Evolutionary conservation across 768 basidiomycete species (phyloP), one percentile per base, ranked within the genome.

Genomic region (Thelephora ganbajun): DNA sequence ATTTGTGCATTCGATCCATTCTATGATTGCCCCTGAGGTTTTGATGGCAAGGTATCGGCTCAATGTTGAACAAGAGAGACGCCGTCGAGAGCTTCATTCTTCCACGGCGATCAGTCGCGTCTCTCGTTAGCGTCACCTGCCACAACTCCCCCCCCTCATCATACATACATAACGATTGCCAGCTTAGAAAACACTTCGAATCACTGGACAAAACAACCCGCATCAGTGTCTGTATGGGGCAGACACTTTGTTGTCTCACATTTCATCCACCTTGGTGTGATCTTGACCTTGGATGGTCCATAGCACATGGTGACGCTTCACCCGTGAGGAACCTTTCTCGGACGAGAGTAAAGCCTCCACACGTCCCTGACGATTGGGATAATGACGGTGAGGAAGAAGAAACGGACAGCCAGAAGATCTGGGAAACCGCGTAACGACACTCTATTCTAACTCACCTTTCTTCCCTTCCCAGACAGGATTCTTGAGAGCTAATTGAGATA

Each of bases 351-450:
- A 30, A 30, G 4, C 9, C 9, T 4, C 5, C 26, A 4, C 26
- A 9, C 26, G 63, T 70, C 18, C 62, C 60, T 13, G 76, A 79
- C 51, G 75, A 77, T 55, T 81, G 80, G 80, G 80, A 82, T 6
- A 69, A 73, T 0, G 69, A 73, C 2, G 71, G 72, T 0, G 75
- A 72, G 0, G 68, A 69, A 7, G 67, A 68, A 12, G 60, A 59
- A 6, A 63, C 62, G 0, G 72, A 71, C 36, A 76, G 70, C 30
- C 71, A 67, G 57, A 69, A 65, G 47, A 66, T 85, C 45, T 86
- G 83, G 83, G 72, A 78, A 50, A 69, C 76, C 54, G 83, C 83
- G 83, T 85, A n/a, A 58, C 64, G 81, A 69, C 33, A 18, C n/a
- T 13, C 49, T 41, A 11, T 33, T 35, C 43, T 16, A 19, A 51